Base-by-base conservation (phyloP, 2,329 filamentous ascomycete species). In the Talaromyces sp. region DNA sequence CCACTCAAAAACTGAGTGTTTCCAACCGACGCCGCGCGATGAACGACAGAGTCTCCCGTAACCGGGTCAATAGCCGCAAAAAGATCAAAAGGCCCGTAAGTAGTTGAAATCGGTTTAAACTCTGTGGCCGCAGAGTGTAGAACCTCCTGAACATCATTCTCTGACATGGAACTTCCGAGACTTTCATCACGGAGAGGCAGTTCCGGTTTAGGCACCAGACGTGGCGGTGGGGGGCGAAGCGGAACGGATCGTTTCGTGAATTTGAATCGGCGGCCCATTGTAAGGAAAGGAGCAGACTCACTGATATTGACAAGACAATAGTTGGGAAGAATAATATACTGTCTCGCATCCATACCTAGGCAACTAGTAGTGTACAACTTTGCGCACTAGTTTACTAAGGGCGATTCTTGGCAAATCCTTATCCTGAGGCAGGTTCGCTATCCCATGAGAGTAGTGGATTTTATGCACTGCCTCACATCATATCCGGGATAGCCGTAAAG, bases 181-280 rank as follows among this genome's bases (percentile, higher is more conserved):
- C 27, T 34, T 34, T 54, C 49, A 54, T 54, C 49, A 54, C 27
- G 49, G 49, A 54, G 49, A 54, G 49, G 49, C 49, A 54, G 49
- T 34, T 54, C 49, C 27, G 49, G 49, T 54, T 54, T 54, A 54
- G 49, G 49, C 49, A 31, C 49, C 49, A 54, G 49, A 54, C 25
- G 49, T 54, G 29, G 49, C 49, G 49, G 49, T 54, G 49, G 49
- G 25, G 25, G 49, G 49, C 27, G 49, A 54, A 13, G 49, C 49
- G 27, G 25, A 34, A 54, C 27, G 49, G 49, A 54, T 54, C 49
- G 49, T 54, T 54, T 54, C 49, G 49, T 53, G 49, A 53, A 53
- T 53, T 53, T 53, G 49, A 53, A 53, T 53, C 49, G 49, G 49
- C 49, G 49, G 49, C 49, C 49, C 49, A 54, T 54, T 54, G 49